Percentiles rank a stretch among this genome's conserved stretches.
phyloP scores from a whole-genome alignment of 1,139 yeast genomes.

The Kurtzmaniella natalensis region DNA sequence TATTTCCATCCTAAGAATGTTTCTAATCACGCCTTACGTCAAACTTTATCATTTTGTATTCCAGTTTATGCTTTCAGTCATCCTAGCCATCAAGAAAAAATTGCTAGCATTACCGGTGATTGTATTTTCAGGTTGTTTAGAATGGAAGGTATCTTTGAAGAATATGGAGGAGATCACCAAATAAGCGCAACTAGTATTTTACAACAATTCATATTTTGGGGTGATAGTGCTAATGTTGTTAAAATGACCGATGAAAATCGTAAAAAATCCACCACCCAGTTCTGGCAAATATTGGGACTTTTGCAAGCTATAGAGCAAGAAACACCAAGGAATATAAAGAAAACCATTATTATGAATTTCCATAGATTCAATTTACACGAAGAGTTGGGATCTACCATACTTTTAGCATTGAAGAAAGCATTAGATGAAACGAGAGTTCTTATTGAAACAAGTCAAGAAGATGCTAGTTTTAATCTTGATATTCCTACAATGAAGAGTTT shows the following conservation, averaged over 20 bases:
- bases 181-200: conserved; percentile 53
- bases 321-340: conserved; percentile 51
- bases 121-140: conserved; percentile 56
- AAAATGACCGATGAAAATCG: conserved; percentile 40
- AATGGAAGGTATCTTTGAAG: conserved; percentile 22
- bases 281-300: conserved; percentile 55
- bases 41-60: conserved; percentile 80
- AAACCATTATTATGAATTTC: conserved; percentile 51
- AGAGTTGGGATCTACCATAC: conserved; percentile 24
- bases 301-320: conserved; percentile 48
- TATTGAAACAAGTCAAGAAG: conserved; percentile 21
- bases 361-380: conserved; percentile 40
- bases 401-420: conserved; percentile 31
- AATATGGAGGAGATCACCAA: conserved; percentile 29
- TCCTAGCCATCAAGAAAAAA: conserved; percentile 62
- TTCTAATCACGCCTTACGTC: conserved; percentile 65
- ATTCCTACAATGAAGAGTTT: conserved; percentile 42
- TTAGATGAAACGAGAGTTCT: conserved; percentile 29
- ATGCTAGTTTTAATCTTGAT: conserved; percentile 37
- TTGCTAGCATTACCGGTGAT: conserved; percentile 65
- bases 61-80: conserved; percentile 90
- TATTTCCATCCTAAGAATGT: conserved; percentile 70
- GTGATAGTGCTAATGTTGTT: conserved; percentile 73
- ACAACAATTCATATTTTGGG: conserved; percentile 80
- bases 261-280: conserved; percentile 46